These are phyloP conservation scores for Fusarium sp. DNA, from an alignment of 2,329 filamentous ascomycete genomes.

Conservation along the genomic window DNA sequence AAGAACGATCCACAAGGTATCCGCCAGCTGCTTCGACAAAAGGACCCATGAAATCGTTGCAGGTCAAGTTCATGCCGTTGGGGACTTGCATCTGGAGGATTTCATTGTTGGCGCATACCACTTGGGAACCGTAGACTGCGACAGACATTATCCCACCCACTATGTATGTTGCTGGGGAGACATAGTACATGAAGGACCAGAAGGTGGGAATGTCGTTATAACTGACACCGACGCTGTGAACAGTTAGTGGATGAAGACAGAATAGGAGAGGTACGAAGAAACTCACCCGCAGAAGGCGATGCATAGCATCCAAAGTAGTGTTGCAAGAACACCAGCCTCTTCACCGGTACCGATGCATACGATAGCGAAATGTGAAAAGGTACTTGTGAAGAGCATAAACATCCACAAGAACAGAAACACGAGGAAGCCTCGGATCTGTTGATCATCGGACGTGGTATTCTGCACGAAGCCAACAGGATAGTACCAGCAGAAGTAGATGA, in stretches of 20 bases:
- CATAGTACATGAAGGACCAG: constrained; percentile 78
- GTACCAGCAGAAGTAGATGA: constrained; percentile 47
- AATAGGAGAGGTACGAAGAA: constrained; percentile 44
- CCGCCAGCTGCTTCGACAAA: constrained; percentile 61
- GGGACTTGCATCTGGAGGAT: constrained; percentile 68
- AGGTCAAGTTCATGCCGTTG: constrained; percentile 58
- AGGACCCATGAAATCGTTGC: constrained; percentile 59
- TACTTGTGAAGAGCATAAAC: constrained; percentile 45
- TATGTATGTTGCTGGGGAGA: constrained; percentile 77
- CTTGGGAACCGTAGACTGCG: constrained; percentile 37
- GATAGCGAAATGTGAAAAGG: constrained; percentile 43
- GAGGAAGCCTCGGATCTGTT: constrained; percentile 40
- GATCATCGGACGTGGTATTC: constrained; percentile 40
- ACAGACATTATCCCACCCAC: constrained; percentile 67
- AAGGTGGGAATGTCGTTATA: constrained; percentile 69
- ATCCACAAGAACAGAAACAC: constrained; percentile 43
- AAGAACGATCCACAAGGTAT: constrained; percentile 56
- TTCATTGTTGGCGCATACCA: constrained; percentile 52
- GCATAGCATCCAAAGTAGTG: constrained; percentile 52
- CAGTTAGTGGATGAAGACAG: constrained; percentile 28
- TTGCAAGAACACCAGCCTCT: constrained; percentile 49
- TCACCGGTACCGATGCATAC: constrained; percentile 39
- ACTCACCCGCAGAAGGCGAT: constrained; percentile 45
- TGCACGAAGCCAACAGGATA: constrained; percentile 45
- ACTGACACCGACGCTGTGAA: constrained; percentile 66